Conservation (phyloP, 345 rosid genomes). For the Citrus australasica region DNA sequence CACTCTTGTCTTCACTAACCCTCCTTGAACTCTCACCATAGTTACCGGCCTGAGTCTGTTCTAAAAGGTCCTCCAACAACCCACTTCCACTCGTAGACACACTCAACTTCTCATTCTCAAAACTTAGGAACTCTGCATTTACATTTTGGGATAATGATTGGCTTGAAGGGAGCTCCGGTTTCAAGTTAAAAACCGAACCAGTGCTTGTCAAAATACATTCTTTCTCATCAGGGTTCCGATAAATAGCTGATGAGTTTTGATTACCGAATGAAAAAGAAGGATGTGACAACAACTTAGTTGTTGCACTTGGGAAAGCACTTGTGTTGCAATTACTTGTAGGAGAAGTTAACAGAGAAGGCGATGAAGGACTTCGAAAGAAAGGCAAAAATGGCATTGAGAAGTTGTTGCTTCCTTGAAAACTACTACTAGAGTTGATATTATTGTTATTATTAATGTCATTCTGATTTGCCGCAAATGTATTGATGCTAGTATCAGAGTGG, state of each 20-base stretch:
- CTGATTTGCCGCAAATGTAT: background rate
- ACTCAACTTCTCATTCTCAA: conserved; percentile 17
- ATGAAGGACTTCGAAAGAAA: conserved; percentile 18
- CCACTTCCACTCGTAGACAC: conserved; percentile 25
- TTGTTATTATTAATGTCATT: background rate
- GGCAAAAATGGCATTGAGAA: conserved; percentile 35
- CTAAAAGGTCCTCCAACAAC: conserved; percentile 54
- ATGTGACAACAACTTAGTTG: background rate
- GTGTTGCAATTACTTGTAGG: conserved; percentile 9
- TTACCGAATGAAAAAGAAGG: conserved; percentile 27
- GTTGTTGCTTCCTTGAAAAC: background rate
- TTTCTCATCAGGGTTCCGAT: conserved; percentile 27
- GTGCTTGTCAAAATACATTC: conserved; percentile 15
- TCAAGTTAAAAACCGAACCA: conserved; percentile 25
- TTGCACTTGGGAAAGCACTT: background rate
- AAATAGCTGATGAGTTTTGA: conserved; percentile 17
- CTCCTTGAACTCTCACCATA: conserved; percentile 28
- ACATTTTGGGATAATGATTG: conserved; percentile 36
- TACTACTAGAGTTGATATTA: background rate
- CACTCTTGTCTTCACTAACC: conserved; percentile 15
- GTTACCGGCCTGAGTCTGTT: conserved; percentile 38
- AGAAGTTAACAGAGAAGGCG: conserved; percentile 22
- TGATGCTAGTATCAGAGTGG: background rate
- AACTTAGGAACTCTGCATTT: conserved; percentile 7
- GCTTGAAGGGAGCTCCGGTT: conserved; percentile 79